These are phyloP conservation scores for Aspergillus affinis DNA, from an alignment of 495 filamentous ascomycete genomes.

Conservation along the genomic window DNA sequence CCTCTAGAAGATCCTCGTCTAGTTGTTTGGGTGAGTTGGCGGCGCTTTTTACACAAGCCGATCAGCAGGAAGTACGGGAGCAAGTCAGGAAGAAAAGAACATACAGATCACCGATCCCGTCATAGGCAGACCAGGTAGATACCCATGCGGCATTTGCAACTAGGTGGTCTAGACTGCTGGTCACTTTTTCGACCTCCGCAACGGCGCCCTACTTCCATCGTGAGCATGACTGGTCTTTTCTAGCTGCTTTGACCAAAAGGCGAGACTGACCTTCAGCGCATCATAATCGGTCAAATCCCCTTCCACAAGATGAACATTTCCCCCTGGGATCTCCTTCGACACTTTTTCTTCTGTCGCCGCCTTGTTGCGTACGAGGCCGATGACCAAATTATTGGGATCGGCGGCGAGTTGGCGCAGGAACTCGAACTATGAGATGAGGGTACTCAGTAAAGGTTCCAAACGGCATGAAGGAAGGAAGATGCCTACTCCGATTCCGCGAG, in stretches of 20 bases:
- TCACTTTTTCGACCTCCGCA: not conserved
- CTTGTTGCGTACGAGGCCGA: constrained; percentile 47
- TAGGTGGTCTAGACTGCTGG: not conserved
- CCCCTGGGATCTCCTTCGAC: constrained; percentile 26
- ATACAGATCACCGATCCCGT: constrained; percentile 1
- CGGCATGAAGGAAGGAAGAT: too few relatives aligned
- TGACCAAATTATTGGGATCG: constrained; percentile 36
- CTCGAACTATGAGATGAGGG: constrained; percentile 29
- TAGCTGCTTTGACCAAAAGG: not conserved
- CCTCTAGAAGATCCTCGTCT: not conserved
- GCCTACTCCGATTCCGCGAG: too few relatives aligned
- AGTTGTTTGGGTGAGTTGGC: constrained; percentile 29
- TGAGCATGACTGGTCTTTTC: not conserved
- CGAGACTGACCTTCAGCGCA: constrained; percentile 28
- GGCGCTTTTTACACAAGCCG: constrained; percentile 21
- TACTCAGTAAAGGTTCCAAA: too few relatives aligned
- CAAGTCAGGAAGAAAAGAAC: not conserved
- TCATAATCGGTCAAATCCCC: constrained; percentile 41
- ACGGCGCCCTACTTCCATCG: not conserved
- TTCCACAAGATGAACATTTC: constrained; percentile 50
- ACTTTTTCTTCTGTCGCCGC: constrained; percentile 26
- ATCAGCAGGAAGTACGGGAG: not conserved
- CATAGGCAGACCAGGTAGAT: not conserved
- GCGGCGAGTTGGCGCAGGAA: constrained; percentile 38
- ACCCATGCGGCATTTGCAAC: not conserved